A percentile compares a stretch with the other conserved stretches of the same genome.
phyloP scores from a whole-genome alignment of 306 rosid species.

The Rosa multiflora region DNA sequence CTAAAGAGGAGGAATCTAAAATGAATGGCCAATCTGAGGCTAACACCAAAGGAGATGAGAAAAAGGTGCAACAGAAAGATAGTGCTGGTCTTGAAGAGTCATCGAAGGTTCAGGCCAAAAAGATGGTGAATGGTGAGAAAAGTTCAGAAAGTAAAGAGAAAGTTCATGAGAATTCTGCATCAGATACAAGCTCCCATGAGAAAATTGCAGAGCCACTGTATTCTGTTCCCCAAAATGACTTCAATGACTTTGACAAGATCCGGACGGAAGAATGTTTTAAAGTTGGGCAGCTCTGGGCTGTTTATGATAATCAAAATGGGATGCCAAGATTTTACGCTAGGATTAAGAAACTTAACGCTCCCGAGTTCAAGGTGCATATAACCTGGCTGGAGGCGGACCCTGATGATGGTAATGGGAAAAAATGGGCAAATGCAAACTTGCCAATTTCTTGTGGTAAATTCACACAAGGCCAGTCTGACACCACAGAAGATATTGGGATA shows the following conservation, averaged over 20 bases:
- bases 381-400: constrained; percentile 80
- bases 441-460: constrained; percentile 81
- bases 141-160: constrained; percentile 15
- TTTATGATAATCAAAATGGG: constrained; percentile 61
- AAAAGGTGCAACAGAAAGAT: constrained; percentile 37
- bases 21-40: constrained; percentile 37
- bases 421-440: constrained; percentile 41
- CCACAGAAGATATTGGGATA: constrained; percentile 34
- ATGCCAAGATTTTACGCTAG: constrained; percentile 91
- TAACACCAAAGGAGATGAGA: constrained; percentile 28
- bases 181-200: constrained; percentile 30
- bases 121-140: background rate
- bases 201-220: constrained; percentile 16
- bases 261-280: constrained; percentile 52
- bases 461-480: constrained; percentile 36
- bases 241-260: constrained; percentile 63
- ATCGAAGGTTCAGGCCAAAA: constrained; percentile 9
- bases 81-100: constrained; percentile 28
- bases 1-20: constrained; percentile 37
- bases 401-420: constrained; percentile 36
- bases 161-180: constrained; percentile 25
- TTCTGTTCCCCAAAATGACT: constrained; percentile 63
- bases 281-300: constrained; percentile 86
- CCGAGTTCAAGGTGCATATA: constrained; percentile 66
- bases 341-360: constrained; percentile 53